Conservation (phyloP, 2,329 filamentous ascomycete species). For the Ophiosphaerella korrae region DNA sequence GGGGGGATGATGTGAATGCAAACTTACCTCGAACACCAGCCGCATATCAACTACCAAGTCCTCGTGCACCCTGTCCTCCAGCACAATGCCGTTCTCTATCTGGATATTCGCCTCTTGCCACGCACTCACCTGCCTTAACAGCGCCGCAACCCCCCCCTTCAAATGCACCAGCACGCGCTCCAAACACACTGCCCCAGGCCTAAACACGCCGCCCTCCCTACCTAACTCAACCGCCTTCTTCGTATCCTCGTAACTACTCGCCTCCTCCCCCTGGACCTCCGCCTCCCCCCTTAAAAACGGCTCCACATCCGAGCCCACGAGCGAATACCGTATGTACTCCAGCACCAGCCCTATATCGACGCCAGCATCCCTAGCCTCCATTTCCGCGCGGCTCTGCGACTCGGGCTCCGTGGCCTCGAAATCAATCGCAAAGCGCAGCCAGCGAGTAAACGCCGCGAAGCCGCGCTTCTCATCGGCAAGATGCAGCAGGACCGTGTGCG, state of each 20-base stretch:
- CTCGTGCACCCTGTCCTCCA: constrained; percentile 48
- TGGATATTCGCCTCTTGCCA: constrained; percentile 61
- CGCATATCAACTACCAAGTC: constrained; percentile 58
- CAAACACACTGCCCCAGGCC: constrained; percentile 44
- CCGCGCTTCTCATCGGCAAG: constrained; percentile 78
- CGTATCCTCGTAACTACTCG: constrained; percentile 38
- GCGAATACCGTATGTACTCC: constrained; percentile 74
- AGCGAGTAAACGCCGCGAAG: constrained; percentile 78
- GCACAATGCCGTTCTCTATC: constrained; percentile 67
- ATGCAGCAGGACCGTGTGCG: constrained; percentile 72
- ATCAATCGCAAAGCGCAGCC: constrained; percentile 85
- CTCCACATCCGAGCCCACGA: constrained; percentile 69
- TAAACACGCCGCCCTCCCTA: constrained; percentile 51
- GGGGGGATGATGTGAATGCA: constrained; percentile 11
- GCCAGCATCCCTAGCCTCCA: constrained; percentile 75
- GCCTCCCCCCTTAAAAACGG: constrained; percentile 60
- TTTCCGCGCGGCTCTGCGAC: constrained; percentile 67
- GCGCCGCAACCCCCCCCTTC: constrained; percentile 37
- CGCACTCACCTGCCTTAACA: constrained; percentile 48
- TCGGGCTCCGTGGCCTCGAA: constrained; percentile 69
- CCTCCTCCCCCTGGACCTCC: constrained; percentile 36
- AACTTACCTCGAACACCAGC: constrained; percentile 59
- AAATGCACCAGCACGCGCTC: constrained; percentile 46
- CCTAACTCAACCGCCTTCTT: constrained; percentile 43
- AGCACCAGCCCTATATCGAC: constrained; percentile 76